Evolutionary conservation across 768 basidiomycete genomes (phyloP).

Genomic region (Lentinula sp.): DNA sequence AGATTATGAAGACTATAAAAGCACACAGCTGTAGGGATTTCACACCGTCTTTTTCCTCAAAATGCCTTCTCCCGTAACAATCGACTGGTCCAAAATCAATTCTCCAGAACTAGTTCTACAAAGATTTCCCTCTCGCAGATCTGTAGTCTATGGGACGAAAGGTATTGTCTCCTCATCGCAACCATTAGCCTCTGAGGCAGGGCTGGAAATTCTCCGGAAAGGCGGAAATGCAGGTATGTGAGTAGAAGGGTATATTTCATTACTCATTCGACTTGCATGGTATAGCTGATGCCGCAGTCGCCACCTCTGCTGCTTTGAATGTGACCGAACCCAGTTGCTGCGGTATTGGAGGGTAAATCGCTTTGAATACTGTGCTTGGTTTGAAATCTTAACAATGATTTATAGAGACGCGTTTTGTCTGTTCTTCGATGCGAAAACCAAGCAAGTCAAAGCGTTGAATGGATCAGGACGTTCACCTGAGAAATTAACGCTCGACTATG

Average conservation of each 20-base stretch:
- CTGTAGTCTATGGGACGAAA: conserved; percentile 81
- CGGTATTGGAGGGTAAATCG: conserved; percentile 81
- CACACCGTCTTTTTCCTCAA: neutral
- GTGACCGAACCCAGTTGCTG: conserved; percentile 85
- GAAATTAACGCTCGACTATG: conserved; percentile 70
- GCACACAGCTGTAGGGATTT: no score
- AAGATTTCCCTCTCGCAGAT: conserved; percentile 78
- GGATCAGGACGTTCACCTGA: conserved; percentile 87
- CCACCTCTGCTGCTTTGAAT: conserved; percentile 87
- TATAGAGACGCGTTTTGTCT: conserved; percentile 85
- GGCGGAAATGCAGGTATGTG: conserved; percentile 90
- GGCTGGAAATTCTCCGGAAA: conserved; percentile 83
- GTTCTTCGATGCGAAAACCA: conserved; percentile 81
- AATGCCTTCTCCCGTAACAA: conserved; percentile 29
- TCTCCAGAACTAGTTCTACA: conserved; percentile 60
- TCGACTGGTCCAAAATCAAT: conserved; percentile 58
- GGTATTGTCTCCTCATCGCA: conserved; percentile 88
- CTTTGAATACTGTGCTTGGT: conserved; percentile 7
- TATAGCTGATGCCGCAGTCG: conserved; percentile 89
- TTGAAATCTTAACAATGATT: neutral
- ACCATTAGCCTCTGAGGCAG: conserved; percentile 86
- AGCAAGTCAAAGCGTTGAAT: conserved; percentile 82
- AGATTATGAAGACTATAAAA: neutral
- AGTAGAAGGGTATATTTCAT: neutral
- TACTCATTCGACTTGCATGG: neutral